Conservation (phyloP, 257 asterid genomes). For the Ballota nigra region DNA sequence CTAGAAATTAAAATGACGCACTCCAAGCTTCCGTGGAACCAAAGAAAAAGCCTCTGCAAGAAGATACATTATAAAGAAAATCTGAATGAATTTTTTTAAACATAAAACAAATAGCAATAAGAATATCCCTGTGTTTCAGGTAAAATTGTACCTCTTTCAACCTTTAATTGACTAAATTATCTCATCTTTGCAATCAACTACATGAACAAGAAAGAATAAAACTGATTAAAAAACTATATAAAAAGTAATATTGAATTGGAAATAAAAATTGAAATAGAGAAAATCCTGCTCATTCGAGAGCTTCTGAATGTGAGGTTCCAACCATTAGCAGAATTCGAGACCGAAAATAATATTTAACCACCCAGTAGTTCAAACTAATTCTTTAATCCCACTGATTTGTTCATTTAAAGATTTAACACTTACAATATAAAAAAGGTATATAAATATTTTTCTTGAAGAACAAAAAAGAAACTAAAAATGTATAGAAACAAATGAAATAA, state of each 20-base stretch:
- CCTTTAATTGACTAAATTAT: conserved; percentile 74
- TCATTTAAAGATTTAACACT: no score
- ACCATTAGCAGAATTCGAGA: conserved; percentile 66
- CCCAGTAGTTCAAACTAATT: conserved; percentile 88
- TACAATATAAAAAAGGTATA: no score
- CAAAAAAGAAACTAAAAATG: background rate
- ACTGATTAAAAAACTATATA: background rate
- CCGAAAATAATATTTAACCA: conserved; percentile 77
- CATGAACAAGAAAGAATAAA: conserved; percentile 6
- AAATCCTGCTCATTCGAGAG: conserved; percentile 75
- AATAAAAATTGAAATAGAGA: background rate
- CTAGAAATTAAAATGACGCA: conserved; percentile 99
- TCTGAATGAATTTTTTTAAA: background rate
- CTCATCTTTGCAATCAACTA: conserved; percentile 70
- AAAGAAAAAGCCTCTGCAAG: conserved; percentile 91
- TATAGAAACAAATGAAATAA: background rate
- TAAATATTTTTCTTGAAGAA: no score
- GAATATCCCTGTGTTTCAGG: conserved; percentile 44
- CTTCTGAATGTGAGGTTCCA: conserved; percentile 55
- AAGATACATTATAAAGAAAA: conserved; percentile 8
- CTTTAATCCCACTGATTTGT: conserved; percentile 59
- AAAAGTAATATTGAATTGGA: conserved; percentile 8
- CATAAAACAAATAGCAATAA: background rate
- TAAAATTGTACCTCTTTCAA: conserved; percentile 58
- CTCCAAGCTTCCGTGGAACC: conserved; percentile 96